Base-by-base conservation (phyloP, 768 basidiomycete species). In the Suillus occidentalis region DNA sequence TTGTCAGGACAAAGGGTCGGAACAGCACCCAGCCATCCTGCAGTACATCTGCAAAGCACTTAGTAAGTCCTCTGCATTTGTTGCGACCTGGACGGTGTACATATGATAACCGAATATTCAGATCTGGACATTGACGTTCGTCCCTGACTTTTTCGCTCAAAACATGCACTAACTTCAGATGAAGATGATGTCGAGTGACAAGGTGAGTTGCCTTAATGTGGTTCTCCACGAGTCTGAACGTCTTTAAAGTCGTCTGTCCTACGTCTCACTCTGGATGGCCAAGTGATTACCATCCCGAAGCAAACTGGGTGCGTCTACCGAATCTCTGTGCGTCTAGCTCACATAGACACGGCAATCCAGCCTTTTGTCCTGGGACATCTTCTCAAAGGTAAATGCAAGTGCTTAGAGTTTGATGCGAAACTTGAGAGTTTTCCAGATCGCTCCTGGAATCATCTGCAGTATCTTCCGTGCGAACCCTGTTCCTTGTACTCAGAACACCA, bases 11-110 rank as follows among this genome's bases (percentile, higher is more conserved):
- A 60, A 66, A 20, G 71, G 71, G 7, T 65, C 70, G 6, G 71
- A 77, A 42, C 72, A 68, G 16, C 60, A 62, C 18, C 64, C 63
- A 6, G 75, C 76, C 60, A 66, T 86, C 39, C 78, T 83, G 78
- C 70, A 37, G 6, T 83, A 82, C 67, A 76, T 85, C 22, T 75
- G 78, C 63, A 81, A 82, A 64, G 86, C 85, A 16, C 74, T 88
- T 57, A 71, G 82, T 81, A 66, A 69, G 80, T 78, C 31, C 25
- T 57, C 14, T n/a, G 10, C 18, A 16, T 45, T n/a, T 28, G 55
- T 59, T 6, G 39, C 39, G 31, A 63, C 50, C 28, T 40, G 45
- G 56, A 63, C 65, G 78, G 77, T 76, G 31, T 63, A 31, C 31
- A 31, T 31, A 75, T 43, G 71, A 79, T 31, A 77, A 81, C 62